Base-by-base conservation (phyloP, 345 rosid species). In the Tarenaya hassleriana region DNA sequence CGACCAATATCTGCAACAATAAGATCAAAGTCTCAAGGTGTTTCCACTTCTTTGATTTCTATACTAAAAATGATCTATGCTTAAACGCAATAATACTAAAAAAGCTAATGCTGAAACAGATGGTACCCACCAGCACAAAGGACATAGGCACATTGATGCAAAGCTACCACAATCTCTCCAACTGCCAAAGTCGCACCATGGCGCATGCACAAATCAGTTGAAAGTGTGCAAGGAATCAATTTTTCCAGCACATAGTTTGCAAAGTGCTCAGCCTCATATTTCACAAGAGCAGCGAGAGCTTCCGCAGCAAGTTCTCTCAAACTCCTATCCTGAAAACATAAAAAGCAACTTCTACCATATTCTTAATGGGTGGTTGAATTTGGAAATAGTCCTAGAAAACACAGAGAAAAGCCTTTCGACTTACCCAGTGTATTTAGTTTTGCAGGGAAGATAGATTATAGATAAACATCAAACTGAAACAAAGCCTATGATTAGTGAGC, bases 151-250 rank as follows among this genome's bases (percentile, higher is more conserved):
- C 71, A 75, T 52, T 66, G 78, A 74, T 79, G 78, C 42, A 91
- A 62, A 59, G 90, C 89, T 71, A 84, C 68, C 60, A 77, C 77
- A 70, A 91, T 69, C 74, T 91, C 98, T 37, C 81, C 98, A 45
- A 67, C 70, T 57, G 98, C 86, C 56, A 88, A 76, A 60, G 95
- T 91, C 38, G 92, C 86, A 75, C 98, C 98, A 76, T 91, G 98
- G 41, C 95, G 96, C 54, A 67, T 70, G 75, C 92, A 82, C 67
- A 91, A 67, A 76, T 91, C 98, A 48, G 95, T 69, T 39, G 96
- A 91, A 34, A 91, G 89, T 57, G 98, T 91, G 39, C 48, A 76
- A 34, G 94, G 94, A 75, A 73, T 71, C 59, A 92, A 69, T 60
- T 80, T 84, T 60, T 77, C 87, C 67, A 91, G 64, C 59, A 79